These are phyloP conservation scores for Nicotiana noctiflora DNA, from an alignment of 257 asterid genomes.

Conservation along the genomic window DNA sequence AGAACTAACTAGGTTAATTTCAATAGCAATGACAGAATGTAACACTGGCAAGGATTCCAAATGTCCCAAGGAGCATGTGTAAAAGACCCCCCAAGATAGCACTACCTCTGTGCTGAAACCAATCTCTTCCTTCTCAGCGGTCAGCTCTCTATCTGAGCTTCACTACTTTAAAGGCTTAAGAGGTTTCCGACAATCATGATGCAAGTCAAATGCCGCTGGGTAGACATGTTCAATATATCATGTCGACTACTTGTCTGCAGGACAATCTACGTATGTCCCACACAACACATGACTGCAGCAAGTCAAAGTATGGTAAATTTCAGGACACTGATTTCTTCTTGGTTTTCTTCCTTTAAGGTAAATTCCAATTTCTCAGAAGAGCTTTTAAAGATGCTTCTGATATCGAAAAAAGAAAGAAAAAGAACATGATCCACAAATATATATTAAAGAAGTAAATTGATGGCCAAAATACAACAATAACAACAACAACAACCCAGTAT, in stretches of 20 bases:
- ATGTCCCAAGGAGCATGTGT: not conserved
- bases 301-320: not conserved
- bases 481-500: too few species aligned
- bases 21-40: not conserved
- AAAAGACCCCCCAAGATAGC: not conserved
- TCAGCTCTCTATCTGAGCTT: not conserved
- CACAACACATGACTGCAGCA: not conserved
- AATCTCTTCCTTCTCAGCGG: not conserved
- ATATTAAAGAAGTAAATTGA: not conserved
- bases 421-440: not conserved
- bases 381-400: not conserved
- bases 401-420: not conserved
- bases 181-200: not conserved
- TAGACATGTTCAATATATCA: not conserved
- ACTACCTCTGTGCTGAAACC: not conserved
- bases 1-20: constrained; percentile 1
- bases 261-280: not conserved
- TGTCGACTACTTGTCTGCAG: not conserved
- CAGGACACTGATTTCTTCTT: not conserved
- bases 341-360: not conserved
- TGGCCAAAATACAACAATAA: not conserved
- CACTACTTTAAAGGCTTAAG: not conserved
- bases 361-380: not conserved
- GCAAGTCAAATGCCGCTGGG: not conserved
- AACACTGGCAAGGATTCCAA: not conserved